These are phyloP conservation scores for Spatholobus suberectus DNA, from an alignment of 306 rosid genomes.

Conservation along the genomic window DNA sequence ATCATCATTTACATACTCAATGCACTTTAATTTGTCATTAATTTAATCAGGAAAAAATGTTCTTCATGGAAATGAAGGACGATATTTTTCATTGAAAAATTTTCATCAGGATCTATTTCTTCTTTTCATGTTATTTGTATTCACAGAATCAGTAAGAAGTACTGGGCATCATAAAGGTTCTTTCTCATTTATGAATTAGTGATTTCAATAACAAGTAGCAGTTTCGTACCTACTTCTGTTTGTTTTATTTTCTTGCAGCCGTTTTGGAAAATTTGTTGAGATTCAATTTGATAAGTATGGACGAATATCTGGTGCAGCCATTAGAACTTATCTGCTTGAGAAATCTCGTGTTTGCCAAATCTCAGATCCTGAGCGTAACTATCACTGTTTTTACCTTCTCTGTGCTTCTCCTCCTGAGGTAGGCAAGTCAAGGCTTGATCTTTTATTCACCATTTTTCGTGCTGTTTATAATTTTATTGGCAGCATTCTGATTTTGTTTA, in stretches of 20 bases:
- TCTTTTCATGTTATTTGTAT: conserved; percentile 32
- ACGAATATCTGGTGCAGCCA: conserved; percentile 94
- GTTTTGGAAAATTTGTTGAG: conserved; percentile 95
- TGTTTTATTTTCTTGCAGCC: conserved; percentile 64
- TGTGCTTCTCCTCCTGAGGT: conserved; percentile 96
- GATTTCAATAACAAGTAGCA: conserved; percentile 37
- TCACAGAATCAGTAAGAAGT: conserved; percentile 31
- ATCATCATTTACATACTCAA: conserved; percentile 24
- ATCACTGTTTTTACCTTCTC: conserved; percentile 88
- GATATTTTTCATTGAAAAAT: neutral
- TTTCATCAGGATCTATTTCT: conserved; percentile 12
- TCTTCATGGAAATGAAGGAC: conserved; percentile 27
- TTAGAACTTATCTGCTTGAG: conserved; percentile 93
- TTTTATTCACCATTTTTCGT: conserved; percentile 31
- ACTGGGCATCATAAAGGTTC: conserved; percentile 14
- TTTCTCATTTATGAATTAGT: conserved; percentile 37
- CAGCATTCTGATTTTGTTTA: conserved; percentile 45
- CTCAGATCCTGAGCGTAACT: conserved; percentile 90
- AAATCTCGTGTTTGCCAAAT: conserved; percentile 96
- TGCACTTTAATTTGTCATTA: conserved; percentile 3
- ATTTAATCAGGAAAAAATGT: conserved; percentile 11
- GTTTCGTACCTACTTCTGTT: conserved; percentile 46
- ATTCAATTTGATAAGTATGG: conserved; percentile 79
- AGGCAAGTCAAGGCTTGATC: conserved; percentile 36
- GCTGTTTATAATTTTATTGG: conserved; percentile 12